phyloP scores from a whole-genome alignment of 2,329 filamentous ascomycete species.

The Aureobasidium lini region DNA sequence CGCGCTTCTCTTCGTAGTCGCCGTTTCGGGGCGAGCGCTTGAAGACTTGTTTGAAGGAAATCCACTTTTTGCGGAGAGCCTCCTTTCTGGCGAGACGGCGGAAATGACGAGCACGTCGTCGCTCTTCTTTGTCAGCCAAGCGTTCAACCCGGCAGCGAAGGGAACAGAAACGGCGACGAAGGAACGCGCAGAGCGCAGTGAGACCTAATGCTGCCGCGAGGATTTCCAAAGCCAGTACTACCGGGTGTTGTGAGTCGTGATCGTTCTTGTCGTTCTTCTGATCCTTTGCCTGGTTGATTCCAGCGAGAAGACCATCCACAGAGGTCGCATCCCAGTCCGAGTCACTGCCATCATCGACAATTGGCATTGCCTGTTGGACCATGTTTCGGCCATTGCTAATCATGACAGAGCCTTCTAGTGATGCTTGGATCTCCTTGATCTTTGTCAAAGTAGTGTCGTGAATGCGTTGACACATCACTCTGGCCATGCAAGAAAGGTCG shows the following conservation, averaged over 20 bases:
- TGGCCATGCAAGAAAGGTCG: slow-evolving; percentile 10
- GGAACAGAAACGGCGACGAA: slow-evolving; percentile 43
- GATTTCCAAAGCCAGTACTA: slow-evolving; percentile 36
- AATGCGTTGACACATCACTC: slow-evolving; percentile 9
- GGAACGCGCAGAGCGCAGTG: slow-evolving; percentile 35
- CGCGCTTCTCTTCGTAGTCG: slow-evolving; percentile 47
- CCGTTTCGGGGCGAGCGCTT: slow-evolving; percentile 26
- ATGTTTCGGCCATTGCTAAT: neutral
- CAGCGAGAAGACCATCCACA: neutral
- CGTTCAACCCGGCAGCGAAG: slow-evolving; percentile 45
- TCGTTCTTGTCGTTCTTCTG: neutral
- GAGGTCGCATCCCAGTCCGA: slow-evolving; percentile 5
- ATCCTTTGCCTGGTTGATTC: neutral
- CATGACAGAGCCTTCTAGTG: slow-evolving; percentile 4
- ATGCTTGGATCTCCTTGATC: slow-evolving; percentile 5
- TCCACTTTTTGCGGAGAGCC: slow-evolving; percentile 45
- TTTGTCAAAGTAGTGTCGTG: slow-evolving; percentile 4
- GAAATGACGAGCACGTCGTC: slow-evolving; percentile 45
- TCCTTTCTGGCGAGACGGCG: slow-evolving; percentile 46
- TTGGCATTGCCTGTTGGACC: neutral
- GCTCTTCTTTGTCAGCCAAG: slow-evolving; percentile 47
- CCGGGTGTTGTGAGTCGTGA: slow-evolving; percentile 18
- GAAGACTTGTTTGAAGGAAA: slow-evolving; percentile 23
- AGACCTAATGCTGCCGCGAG: slow-evolving; percentile 39
- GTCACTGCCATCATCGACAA: neutral